phyloP scores from a whole-genome alignment of 805 yeast genomes.

The Myxozyma udenii region DNA sequence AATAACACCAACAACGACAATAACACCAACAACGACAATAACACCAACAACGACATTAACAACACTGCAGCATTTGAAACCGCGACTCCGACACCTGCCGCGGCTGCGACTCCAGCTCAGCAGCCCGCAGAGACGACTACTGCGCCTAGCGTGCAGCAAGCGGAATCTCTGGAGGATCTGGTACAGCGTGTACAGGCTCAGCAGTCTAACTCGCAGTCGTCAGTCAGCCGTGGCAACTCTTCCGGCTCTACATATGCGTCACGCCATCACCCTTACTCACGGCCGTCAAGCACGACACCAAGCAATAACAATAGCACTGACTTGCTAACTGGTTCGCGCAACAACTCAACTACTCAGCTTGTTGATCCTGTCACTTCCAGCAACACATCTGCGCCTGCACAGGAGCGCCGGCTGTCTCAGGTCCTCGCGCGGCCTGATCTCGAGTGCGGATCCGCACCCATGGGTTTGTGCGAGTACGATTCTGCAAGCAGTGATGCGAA shows the following conservation, averaged over 20 bases:
- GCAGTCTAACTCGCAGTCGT: neutral
- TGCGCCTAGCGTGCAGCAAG: neutral
- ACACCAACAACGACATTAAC: neutral
- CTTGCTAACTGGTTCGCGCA: neutral
- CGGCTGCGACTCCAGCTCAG: neutral
- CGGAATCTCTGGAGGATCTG: neutral
- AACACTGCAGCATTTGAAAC: neutral
- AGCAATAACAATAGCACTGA: conserved; percentile 1
- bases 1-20: neutral
- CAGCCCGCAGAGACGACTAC: neutral
- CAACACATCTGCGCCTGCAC: too few species aligned
- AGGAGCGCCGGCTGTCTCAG: conserved; percentile 1
- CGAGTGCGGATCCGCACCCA: conserved; percentile 32
- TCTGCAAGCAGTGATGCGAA: neutral
- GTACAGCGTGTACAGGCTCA: neutral
- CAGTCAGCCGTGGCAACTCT: neutral
- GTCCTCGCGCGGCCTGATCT: conserved; percentile 31
- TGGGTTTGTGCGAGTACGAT: conserved; percentile 32
- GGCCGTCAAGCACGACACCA: conserved; percentile 8
- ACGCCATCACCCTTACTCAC: conserved; percentile 26
- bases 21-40: neutral
- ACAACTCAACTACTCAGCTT: too few species aligned
- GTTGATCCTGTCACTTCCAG: too few species aligned
- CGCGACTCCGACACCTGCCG: neutral
- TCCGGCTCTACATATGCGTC: conserved; percentile 3